Evolutionary conservation across 352 stramenopile species (phyloP), one percentile per base, ranked within the genome.

Genomic region (Pythium coloratum): DNA sequence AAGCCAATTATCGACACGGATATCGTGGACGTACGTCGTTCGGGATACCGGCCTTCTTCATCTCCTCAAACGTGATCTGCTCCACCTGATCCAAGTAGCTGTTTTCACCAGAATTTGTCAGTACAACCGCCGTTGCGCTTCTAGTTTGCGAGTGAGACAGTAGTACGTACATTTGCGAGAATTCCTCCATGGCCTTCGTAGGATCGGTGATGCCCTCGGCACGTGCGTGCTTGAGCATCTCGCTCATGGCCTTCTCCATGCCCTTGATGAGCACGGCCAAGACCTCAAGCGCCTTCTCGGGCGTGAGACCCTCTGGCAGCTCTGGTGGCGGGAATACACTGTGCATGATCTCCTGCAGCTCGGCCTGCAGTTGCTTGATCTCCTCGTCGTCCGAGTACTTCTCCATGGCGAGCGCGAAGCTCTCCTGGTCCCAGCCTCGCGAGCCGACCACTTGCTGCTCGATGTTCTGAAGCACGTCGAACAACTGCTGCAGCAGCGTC

Each of bases 171-270:
- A 93, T 63, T 67, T 80, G 67, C 76, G 90, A 82, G 69, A 91
- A 93, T 58, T 91, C 85, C 42, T 91, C 76, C 82, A 93, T 89
- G 20, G 84, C 85, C 55, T 87, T 81, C 49, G 62, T 57, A 2
- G 72, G 75, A 64, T 95, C 82, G 49, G 77, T 89, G 55, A 95
- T 92, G 18, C 87, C 87, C 33, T 93, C 84, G 38, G 71, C 66
- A 46, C 78, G 75, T 20, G 87, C 87, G 53, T 95, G 82, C 6
- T 66, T 61, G 59, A 95, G 77, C 79, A 89, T 91, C 47, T 92
- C 85, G 28, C 66, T 63, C 82, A 94, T 90, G n/a, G 87, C 87
- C 55, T 77, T 77, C 68, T 91, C 84, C 83, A 94, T 93, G 36
- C 76, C 81, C 58, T 81, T 78, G 44, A 91, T 80, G 51, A 95